Evolutionary conservation across 768 basidiomycete species (phyloP).

Genomic region (Amanita molliuscula): DNA sequence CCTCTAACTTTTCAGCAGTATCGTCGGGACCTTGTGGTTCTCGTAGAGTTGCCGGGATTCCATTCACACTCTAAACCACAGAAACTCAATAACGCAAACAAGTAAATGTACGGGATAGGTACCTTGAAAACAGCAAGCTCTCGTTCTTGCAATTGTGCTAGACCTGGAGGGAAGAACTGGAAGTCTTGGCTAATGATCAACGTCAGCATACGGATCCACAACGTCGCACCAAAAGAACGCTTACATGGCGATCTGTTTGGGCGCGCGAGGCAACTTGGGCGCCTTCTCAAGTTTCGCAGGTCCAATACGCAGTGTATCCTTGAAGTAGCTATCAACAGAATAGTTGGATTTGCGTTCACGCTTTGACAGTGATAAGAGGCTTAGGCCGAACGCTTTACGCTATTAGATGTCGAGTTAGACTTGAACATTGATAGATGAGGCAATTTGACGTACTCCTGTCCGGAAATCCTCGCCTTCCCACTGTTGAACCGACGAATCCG

Average conservation of each 20-base stretch:
- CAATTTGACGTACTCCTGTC: conserved; percentile 39
- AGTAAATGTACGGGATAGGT: neutral
- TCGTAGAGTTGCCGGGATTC: conserved; percentile 51
- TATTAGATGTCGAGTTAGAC: conserved; percentile 15
- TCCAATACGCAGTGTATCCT: conserved; percentile 77
- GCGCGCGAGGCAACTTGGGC: conserved; percentile 74
- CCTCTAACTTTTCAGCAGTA: conserved; percentile 76
- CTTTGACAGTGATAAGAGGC: conserved; percentile 81
- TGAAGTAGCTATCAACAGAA: conserved; percentile 92
- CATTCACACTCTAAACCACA: conserved; percentile 45
- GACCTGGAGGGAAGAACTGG: conserved; percentile 86
- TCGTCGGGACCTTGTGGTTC: conserved; percentile 65
- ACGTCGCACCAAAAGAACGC: conserved; percentile 17
- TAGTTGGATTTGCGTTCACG: conserved; percentile 91
- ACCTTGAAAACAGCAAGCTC: conserved; percentile 80
- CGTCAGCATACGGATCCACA: conserved; percentile 1
- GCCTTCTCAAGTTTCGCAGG: conserved; percentile 73
- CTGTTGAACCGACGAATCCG: conserved; percentile 81
- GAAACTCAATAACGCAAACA: neutral
- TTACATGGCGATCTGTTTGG: conserved; percentile 79
- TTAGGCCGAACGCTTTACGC: conserved; percentile 63
- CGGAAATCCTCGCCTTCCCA: conserved; percentile 97
- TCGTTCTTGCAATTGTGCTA: conserved; percentile 77
- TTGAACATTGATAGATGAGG: neutral
- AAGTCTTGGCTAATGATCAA: conserved; percentile 66